Base-by-base conservation (phyloP, 495 filamentous ascomycete genomes). In the Aspergillus sclerotiicarbonarius region DNA sequence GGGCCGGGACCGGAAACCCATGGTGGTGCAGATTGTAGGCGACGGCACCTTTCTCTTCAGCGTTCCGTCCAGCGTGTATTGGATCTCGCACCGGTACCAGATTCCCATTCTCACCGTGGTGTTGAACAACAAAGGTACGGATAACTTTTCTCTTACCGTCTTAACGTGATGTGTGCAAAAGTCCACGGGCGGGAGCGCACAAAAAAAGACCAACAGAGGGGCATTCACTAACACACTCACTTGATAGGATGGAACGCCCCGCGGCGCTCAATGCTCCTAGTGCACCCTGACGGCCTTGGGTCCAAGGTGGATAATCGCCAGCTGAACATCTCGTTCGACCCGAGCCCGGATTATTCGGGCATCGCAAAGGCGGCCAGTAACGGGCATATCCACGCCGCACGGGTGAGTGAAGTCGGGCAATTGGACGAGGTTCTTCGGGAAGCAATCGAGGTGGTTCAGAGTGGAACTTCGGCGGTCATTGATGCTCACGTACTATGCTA, bases 21-120 rank as follows among this genome's bases (percentile, higher is more conserved):
- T 87, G 62, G 91, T 95, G 64, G 88, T 94, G 0, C 89, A 92
- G 59, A 88, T 93, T 52, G 91, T 96, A 0, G 92, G 91, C 19
- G 92, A 96, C 52, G 92, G 92, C 5, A 89, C 89, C 0, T 96
- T 84, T 69, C 77, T 96, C 10, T 96, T 96, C 67, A 82, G 81
- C 18, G 87, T 96, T 6, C 92, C 92, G 0, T 87, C 87, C 1
- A 87, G 82, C 31, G 91, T 95, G 15, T 96, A 95, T 70, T 96
- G 92, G 92, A 94, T 96, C 57, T 75, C 84, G 8, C 79, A 83
- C 63, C 82, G 91, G 20, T 96, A 96, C 67, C 81, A 85, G n/a
- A 90, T 96, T 46, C 91, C 92, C 0, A 81, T 94, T n/a, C 73
- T 96, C 53, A 91, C 90, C 0, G 88, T 96, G 57, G 87, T 96